Evolutionary conservation across 2,329 filamentous ascomycete species (phyloP).

Genomic region (Hymenoscyphus albidus): DNA sequence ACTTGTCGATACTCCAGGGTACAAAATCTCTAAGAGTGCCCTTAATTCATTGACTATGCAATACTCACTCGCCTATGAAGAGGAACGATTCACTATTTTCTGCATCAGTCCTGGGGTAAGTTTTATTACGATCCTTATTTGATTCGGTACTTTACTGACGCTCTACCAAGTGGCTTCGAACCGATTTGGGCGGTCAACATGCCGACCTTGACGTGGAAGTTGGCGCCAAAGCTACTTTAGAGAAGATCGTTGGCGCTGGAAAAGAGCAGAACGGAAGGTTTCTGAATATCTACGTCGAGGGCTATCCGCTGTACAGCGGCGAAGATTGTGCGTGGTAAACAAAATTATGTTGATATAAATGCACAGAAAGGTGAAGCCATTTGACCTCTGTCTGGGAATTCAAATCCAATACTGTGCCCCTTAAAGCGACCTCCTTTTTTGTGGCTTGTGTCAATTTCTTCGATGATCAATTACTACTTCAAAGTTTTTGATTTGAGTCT

Average conservation of each 20-base stretch:
- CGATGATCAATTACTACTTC: too few relatives aligned
- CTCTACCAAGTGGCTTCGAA: slow-evolving; percentile 39
- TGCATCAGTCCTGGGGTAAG: slow-evolving; percentile 44
- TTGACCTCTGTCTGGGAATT: too few relatives aligned
- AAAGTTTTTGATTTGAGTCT: not conserved
- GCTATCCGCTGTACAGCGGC: not conserved
- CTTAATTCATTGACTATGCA: slow-evolving; percentile 46
- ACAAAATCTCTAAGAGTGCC: slow-evolving; percentile 46
- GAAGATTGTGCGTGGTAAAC: not conserved
- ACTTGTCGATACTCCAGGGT: slow-evolving; percentile 38
- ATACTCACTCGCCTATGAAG: slow-evolving; percentile 37
- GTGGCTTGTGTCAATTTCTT: too few relatives aligned
- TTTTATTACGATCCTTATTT: not conserved
- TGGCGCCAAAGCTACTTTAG: slow-evolving; percentile 35
- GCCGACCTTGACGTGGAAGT: slow-evolving; percentile 42
- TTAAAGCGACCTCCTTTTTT: too few relatives aligned
- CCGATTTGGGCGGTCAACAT: slow-evolving; percentile 39
- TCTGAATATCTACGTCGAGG: slow-evolving; percentile 26
- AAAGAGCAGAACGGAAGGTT: slow-evolving; percentile 47
- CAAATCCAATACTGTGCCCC: too few relatives aligned
- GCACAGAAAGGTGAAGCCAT: too few relatives aligned
- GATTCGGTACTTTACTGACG: not conserved
- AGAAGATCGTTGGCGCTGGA: slow-evolving; percentile 43
- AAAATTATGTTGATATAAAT: not conserved
- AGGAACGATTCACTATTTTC: slow-evolving; percentile 42